Percentiles rank a stretch among this genome's conserved stretches.
Evolutionary conservation across 176 grass and related monocot species (phyloP).

Genomic region (Rhynchospora pubera): DNA sequence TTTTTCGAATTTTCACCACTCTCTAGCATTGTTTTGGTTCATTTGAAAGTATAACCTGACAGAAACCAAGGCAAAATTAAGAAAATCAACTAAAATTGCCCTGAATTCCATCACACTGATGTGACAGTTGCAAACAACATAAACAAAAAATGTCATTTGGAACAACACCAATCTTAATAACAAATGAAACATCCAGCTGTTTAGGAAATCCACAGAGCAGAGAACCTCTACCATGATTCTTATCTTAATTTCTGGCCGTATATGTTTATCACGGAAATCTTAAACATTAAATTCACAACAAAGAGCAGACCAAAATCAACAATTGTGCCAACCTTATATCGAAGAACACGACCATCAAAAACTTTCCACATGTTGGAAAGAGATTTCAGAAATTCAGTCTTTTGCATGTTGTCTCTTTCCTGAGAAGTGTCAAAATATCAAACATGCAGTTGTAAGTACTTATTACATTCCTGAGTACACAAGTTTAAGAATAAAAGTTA

Average conservation of each 20-base stretch:
- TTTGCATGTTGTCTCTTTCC: slow-evolving; percentile 99
- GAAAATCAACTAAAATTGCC: not conserved
- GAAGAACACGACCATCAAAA: slow-evolving; percentile 88
- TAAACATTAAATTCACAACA: not conserved
- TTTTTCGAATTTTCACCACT: not conserved
- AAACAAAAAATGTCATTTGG: not conserved
- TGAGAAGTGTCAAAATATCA: slow-evolving; percentile 33
- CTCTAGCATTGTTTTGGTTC: not conserved
- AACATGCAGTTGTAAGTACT: not conserved
- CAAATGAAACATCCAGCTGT: not conserved
- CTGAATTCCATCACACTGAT: not conserved
- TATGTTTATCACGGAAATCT: not conserved
- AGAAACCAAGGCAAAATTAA: not conserved
- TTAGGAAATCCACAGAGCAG: not conserved
- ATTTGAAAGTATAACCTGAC: not conserved
- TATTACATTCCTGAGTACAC: not conserved
- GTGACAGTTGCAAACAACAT: not conserved
- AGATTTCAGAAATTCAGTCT: slow-evolving; percentile 97
- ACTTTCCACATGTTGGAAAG: slow-evolving; percentile 99
- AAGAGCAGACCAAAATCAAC: slow-evolving; percentile 4
- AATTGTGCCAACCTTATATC: slow-evolving; percentile 74
- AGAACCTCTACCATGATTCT: too few relatives aligned
- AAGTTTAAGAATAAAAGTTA: slow-evolving; percentile 13
- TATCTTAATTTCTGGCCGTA: not conserved
- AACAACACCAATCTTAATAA: not conserved